Evolutionary conservation across 140 eudicot species (phyloP).

Genomic region (Stevia rebaudiana): DNA sequence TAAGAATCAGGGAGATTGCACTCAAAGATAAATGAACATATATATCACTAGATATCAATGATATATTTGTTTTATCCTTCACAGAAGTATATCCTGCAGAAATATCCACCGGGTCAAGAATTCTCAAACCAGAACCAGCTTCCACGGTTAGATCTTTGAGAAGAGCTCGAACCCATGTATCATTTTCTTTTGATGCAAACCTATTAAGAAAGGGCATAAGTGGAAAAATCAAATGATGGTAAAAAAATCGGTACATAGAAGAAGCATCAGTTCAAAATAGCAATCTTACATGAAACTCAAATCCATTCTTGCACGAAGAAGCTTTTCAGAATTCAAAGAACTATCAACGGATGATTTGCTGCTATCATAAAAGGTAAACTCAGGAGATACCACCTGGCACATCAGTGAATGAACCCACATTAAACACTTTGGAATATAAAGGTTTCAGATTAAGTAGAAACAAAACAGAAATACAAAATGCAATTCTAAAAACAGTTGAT

Average conservation of each 20-base stretch:
- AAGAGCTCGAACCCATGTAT: constrained; percentile 85
- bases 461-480: background rate
- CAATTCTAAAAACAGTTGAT: background rate
- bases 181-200: constrained; percentile 93
- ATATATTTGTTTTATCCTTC: constrained; percentile 86
- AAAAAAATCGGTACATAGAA: background rate
- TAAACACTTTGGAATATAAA: background rate
- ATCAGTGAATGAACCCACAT: constrained; percentile 22
- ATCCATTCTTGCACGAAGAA: constrained; percentile 92
- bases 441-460: background rate
- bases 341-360: constrained; percentile 80
- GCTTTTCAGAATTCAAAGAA: constrained; percentile 77
- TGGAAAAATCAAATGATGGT: constrained; percentile 2
- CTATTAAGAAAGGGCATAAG: constrained; percentile 31
- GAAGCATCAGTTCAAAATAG: background rate
- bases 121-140: constrained; percentile 93
- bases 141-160: constrained; percentile 79
- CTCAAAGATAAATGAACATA: constrained; percentile 75
- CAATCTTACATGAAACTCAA: constrained; percentile 86
- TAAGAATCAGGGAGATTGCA: constrained; percentile 82
- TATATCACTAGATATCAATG: constrained; percentile 69
- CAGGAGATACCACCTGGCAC: constrained; percentile 89
- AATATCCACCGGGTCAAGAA: constrained; percentile 94
- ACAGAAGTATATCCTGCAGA: constrained; percentile 94
- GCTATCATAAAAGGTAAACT: constrained; percentile 90